Conservation (phyloP, 2,329 filamentous ascomycete species). For the Bipolaris oryzae region DNA sequence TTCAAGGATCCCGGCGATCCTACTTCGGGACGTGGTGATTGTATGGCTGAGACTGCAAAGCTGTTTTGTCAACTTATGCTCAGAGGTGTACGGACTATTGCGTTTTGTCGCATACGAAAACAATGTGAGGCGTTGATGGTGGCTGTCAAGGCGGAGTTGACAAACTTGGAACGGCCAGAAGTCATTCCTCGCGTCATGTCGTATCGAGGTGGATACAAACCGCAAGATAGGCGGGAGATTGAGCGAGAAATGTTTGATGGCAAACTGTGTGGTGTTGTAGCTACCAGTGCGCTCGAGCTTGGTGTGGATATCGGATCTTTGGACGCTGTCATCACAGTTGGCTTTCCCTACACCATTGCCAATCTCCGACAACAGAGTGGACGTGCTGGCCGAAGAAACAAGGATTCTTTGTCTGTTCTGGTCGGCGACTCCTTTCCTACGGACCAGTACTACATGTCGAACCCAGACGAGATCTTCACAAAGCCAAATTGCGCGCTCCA, state of each 20-base stretch:
- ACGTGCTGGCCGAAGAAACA: slow-evolving; percentile 83
- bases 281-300: slow-evolving; percentile 89
- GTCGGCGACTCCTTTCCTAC: slow-evolving; percentile 88
- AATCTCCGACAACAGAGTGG: slow-evolving; percentile 95
- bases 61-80: slow-evolving; percentile 90
- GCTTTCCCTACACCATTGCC: slow-evolving; percentile 94
- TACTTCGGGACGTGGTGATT: slow-evolving; percentile 81
- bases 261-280: slow-evolving; percentile 88
- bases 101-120: slow-evolving; percentile 86
- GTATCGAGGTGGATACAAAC: slow-evolving; percentile 92
- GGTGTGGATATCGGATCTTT: slow-evolving; percentile 94
- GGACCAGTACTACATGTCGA: slow-evolving; percentile 97
- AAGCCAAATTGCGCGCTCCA: slow-evolving; percentile 88
- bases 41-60: slow-evolving; percentile 82
- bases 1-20: slow-evolving; percentile 89
- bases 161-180: slow-evolving; percentile 73
- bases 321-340: slow-evolving; percentile 91
- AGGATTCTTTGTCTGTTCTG: slow-evolving; percentile 87
- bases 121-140: slow-evolving; percentile 85
- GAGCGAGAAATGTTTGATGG: slow-evolving; percentile 98
- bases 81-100: slow-evolving; percentile 87
- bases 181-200: slow-evolving; percentile 85
- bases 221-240: slow-evolving; percentile 85
- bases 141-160: slow-evolving; percentile 79
- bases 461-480: slow-evolving; percentile 91